phyloP scores from a whole-genome alignment of 495 filamentous ascomycete species.

The Aspergillus conjunctus region DNA sequence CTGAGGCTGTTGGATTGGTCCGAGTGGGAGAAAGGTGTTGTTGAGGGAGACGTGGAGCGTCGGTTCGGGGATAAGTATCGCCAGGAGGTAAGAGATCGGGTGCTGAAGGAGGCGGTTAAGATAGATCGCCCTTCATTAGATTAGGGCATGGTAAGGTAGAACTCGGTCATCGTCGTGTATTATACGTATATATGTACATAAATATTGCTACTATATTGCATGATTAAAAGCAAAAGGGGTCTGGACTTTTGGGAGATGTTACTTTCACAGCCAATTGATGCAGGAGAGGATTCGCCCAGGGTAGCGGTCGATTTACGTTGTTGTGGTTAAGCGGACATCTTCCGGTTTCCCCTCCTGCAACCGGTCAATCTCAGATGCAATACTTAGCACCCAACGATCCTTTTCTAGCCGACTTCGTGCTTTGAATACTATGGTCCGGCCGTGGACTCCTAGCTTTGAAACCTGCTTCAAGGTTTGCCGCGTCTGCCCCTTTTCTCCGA shows the following conservation, averaged over 20 bases:
- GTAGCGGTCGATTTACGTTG: not conserved
- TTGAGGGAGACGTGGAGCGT: slow-evolving; percentile 27
- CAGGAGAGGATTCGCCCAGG: not conserved
- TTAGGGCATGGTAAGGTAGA: not conserved
- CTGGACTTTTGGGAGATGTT: too few relatives aligned
- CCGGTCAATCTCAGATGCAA: slow-evolving; percentile 73
- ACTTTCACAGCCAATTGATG: too few relatives aligned
- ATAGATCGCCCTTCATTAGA: slow-evolving; percentile 37
- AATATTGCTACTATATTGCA: not conserved
- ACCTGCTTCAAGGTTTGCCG: slow-evolving; percentile 52
- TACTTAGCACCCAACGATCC: slow-evolving; percentile 74
- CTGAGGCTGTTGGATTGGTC: slow-evolving; percentile 47
- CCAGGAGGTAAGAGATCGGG: slow-evolving; percentile 42
- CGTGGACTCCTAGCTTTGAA: slow-evolving; percentile 60
- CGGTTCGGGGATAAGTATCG: slow-evolving; percentile 41
- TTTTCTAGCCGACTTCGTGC: slow-evolving; percentile 70
- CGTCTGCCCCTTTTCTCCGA: slow-evolving; percentile 44
- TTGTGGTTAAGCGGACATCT: slow-evolving; percentile 58
- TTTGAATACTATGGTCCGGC: slow-evolving; percentile 71
- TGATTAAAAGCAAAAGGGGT: not conserved
- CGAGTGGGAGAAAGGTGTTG: slow-evolving; percentile 42
- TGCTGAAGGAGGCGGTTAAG: slow-evolving; percentile 43
- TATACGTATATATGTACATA: not conserved
- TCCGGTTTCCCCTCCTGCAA: slow-evolving; percentile 56
- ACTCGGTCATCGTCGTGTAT: not conserved